Conservation (phyloP, 2,329 filamentous ascomycete species). For the Monascus ruber region DNA sequence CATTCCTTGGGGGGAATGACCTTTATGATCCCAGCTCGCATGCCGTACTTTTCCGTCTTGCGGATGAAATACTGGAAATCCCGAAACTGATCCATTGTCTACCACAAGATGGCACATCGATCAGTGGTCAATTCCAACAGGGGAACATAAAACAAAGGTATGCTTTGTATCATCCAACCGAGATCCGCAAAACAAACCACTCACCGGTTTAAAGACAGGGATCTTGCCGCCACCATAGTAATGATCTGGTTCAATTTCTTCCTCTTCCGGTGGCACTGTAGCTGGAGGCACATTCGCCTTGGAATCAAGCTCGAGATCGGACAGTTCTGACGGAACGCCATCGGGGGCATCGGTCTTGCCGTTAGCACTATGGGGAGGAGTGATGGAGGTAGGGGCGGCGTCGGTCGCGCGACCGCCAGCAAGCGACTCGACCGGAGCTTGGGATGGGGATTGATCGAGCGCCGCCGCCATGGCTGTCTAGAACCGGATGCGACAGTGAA, state of each 20-base stretch:
- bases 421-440: slow-evolving; percentile 9
- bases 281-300: slow-evolving; percentile 12
- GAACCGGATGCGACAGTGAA: background rate
- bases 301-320: slow-evolving; percentile 30
- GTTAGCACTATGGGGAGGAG: slow-evolving; percentile 33
- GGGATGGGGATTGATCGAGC: slow-evolving; percentile 17
- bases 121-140: slow-evolving; percentile 8
- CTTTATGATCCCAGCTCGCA: slow-evolving; percentile 96
- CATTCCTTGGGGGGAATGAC: slow-evolving; percentile 89
- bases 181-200: slow-evolving; percentile 18
- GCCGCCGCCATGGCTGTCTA: slow-evolving; percentile 20
- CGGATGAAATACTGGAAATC: slow-evolving; percentile 88
- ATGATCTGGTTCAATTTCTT: slow-evolving; percentile 72
- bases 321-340: slow-evolving; percentile 29
- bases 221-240: slow-evolving; percentile 75
- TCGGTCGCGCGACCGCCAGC: slow-evolving; percentile 13
- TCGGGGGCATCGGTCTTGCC: slow-evolving; percentile 34
- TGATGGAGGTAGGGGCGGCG: slow-evolving; percentile 23
- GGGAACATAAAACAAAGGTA: background rate
- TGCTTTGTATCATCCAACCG: background rate
- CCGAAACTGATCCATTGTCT: slow-evolving; percentile 85
- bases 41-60: slow-evolving; percentile 85
- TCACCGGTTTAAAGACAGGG: slow-evolving; percentile 79
- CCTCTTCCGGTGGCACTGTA: slow-evolving; percentile 45
- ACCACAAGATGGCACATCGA: slow-evolving; percentile 4